phyloP scores from a whole-genome alignment of 192 early-diverging fungal genomes.

The Dissophora globulifera region DNA sequence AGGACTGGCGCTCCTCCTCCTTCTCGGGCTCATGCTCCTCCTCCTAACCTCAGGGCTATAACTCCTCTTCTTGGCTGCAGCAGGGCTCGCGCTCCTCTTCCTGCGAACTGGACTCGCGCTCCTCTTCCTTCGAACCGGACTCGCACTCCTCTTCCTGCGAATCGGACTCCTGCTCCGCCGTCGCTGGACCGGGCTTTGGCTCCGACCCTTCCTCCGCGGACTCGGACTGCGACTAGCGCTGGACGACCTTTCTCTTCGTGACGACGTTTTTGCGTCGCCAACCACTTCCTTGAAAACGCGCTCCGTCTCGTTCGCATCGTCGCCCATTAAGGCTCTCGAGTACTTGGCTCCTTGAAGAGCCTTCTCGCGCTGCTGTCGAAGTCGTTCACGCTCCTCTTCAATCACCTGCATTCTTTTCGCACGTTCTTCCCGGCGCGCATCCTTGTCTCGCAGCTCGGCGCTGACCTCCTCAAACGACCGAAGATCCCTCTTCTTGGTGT shows the following conservation, averaged over 20 bases:
- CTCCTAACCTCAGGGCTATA: conserved; percentile 26
- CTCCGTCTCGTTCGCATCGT: conserved; percentile 34
- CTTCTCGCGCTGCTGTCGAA: conserved; percentile 35
- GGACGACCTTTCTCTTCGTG: neutral
- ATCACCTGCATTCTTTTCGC: conserved; percentile 26
- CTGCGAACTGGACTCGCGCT: conserved; percentile 25
- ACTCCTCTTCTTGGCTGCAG: conserved; percentile 3
- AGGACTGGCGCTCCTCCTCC: conserved; percentile 27
- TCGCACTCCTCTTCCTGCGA: conserved; percentile 17
- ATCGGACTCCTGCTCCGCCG: conserved; percentile 23
- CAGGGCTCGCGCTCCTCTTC: conserved; percentile 18
- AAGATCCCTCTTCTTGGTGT: conserved; percentile 39
- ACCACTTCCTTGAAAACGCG: conserved; percentile 29
- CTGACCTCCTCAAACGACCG: conserved; percentile 29
- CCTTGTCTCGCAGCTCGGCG: conserved; percentile 14
- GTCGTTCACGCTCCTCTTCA: conserved; percentile 23
- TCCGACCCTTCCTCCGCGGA: conserved; percentile 16
- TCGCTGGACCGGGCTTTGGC: conserved; percentile 12
- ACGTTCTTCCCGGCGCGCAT: conserved; percentile 29
- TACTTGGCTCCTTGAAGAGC: conserved; percentile 39
- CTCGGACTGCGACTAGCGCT: conserved; percentile 36
- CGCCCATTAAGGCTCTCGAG: conserved; percentile 29
- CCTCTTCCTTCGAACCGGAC: conserved; percentile 3
- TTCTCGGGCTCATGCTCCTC: conserved; percentile 27
- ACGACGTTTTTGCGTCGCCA: neutral